These are phyloP conservation scores for Leptoxyphium fumago DNA, from an alignment of 2,329 filamentous ascomycete genomes.

Conservation along the genomic window DNA sequence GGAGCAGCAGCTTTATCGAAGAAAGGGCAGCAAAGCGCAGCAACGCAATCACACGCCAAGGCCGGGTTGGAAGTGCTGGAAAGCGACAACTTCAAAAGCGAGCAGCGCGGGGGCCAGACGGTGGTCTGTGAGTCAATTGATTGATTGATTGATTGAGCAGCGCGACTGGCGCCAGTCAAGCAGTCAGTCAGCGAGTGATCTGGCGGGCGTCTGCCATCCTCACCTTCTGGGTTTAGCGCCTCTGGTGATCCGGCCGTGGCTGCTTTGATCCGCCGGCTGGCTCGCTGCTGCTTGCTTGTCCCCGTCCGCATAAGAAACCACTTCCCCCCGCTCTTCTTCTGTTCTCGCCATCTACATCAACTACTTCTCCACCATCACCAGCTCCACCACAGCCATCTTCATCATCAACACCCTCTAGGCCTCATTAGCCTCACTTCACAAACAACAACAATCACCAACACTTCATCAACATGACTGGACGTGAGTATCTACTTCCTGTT, in stretches of 20 bases:
- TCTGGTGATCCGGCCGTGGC: not conserved
- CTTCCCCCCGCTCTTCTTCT: not conserved
- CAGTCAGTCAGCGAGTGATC: too few relatives aligned
- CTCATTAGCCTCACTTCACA: conserved; percentile 2
- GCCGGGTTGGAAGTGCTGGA: conserved; percentile 1
- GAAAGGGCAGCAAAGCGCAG: conserved; percentile 2
- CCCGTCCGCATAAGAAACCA: not conserved
- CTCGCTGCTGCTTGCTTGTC: not conserved
- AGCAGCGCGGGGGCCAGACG: not conserved
- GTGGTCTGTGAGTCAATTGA: not conserved
- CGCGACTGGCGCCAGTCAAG: too few relatives aligned
- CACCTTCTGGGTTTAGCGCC: not conserved
- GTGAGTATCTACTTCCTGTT: conserved; percentile 23
- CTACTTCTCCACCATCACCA: conserved; percentile 9
- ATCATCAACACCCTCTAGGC: conserved; percentile 10
- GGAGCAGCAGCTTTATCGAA: conserved; percentile 9
- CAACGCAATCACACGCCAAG: not conserved
- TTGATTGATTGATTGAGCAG: not conserved
- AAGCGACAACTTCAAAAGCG: conserved; percentile 3
- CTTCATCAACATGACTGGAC: conserved; percentile 36
- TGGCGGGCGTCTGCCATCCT: too few relatives aligned
- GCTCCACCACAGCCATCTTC: conserved; percentile 5
- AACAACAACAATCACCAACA: conserved; percentile 10
- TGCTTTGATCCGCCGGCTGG: not conserved
- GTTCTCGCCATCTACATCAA: conserved; percentile 8